Evolutionary conservation across 148 eudicot species (phyloP).

Genomic region (Vaccinium corymbosum): DNA sequence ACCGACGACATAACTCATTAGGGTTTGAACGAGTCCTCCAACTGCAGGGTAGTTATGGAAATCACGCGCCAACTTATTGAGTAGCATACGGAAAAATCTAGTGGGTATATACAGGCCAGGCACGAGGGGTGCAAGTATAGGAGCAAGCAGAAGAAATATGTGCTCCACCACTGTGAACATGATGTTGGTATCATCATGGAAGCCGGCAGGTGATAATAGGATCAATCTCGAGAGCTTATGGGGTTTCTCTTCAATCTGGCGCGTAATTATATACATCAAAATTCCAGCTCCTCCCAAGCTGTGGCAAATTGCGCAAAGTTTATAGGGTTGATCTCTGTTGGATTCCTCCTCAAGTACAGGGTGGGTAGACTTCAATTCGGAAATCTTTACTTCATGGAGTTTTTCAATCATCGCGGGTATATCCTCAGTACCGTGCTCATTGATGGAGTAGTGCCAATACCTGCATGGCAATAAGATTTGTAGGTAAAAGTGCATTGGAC

Average conservation of each 20-base stretch:
- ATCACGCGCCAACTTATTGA: constrained; percentile 88
- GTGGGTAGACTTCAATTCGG: constrained; percentile 52
- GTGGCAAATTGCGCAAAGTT: constrained; percentile 75
- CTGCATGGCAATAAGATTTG: constrained; percentile 32
- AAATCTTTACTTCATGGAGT: constrained; percentile 73
- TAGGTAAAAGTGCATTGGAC: background rate
- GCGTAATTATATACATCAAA: constrained; percentile 74
- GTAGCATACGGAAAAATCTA: constrained; percentile 84
- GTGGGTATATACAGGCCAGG: constrained; percentile 94
- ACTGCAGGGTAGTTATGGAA: constrained; percentile 93
- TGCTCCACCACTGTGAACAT: constrained; percentile 57
- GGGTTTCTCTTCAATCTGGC: constrained; percentile 53
- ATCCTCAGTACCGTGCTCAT: constrained; percentile 90
- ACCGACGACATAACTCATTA: constrained; percentile 85
- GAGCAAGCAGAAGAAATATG: constrained; percentile 53
- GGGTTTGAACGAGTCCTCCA: constrained; percentile 90
- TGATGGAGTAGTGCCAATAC: constrained; percentile 94
- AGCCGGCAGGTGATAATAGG: constrained; percentile 89
- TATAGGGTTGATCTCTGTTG: constrained; percentile 59
- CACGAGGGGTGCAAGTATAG: constrained; percentile 60
- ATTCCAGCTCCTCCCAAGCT: constrained; percentile 94
- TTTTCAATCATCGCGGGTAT: constrained; percentile 88
- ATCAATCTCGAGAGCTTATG: constrained; percentile 80
- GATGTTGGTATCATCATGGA: constrained; percentile 69
- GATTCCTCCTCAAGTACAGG: constrained; percentile 38